Evolutionary conservation across 306 rosid species (phyloP).

Genomic region (Cucurbita argyrosperma): DNA sequence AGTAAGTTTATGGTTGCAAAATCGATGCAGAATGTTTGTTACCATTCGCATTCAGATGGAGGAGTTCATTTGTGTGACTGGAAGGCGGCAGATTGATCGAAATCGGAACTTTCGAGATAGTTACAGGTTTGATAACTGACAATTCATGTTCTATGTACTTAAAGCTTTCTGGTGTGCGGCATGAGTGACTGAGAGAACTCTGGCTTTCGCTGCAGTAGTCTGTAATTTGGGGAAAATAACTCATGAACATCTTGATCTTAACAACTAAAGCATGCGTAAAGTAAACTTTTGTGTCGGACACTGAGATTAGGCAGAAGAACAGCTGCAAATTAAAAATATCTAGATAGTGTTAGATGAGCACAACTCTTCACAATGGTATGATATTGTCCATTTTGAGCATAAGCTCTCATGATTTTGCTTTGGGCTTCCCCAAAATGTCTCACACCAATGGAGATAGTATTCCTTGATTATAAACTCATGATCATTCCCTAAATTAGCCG

Average conservation of each 20-base stretch:
- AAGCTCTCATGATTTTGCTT: too few species aligned
- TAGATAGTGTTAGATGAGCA: too few species aligned
- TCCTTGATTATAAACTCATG: too few species aligned
- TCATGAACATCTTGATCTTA: background rate
- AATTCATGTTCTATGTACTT: background rate
- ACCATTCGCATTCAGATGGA: background rate
- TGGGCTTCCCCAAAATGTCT: too few species aligned
- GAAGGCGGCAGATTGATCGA: background rate
- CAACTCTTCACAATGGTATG: too few species aligned
- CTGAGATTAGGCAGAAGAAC: background rate
- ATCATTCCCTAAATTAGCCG: too few species aligned
- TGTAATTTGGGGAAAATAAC: background rate
- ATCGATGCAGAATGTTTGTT: background rate
- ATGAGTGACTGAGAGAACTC: background rate
- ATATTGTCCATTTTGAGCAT: too few species aligned
- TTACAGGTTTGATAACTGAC: background rate
- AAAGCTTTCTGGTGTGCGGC: background rate
- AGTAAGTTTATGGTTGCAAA: background rate
- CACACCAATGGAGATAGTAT: too few species aligned
- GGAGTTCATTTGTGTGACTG: background rate
- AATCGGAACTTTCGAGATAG: background rate
- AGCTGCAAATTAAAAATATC: background rate
- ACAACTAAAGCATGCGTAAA: background rate
- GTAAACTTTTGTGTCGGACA: background rate
- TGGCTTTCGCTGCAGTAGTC: background rate